A percentile compares a stretch with the other conserved stretches of the same genome.
These are phyloP conservation scores for Singerocomus inundabilis DNA, from an alignment of 1,284 basidiomycete species.

Conservation along the genomic window DNA sequence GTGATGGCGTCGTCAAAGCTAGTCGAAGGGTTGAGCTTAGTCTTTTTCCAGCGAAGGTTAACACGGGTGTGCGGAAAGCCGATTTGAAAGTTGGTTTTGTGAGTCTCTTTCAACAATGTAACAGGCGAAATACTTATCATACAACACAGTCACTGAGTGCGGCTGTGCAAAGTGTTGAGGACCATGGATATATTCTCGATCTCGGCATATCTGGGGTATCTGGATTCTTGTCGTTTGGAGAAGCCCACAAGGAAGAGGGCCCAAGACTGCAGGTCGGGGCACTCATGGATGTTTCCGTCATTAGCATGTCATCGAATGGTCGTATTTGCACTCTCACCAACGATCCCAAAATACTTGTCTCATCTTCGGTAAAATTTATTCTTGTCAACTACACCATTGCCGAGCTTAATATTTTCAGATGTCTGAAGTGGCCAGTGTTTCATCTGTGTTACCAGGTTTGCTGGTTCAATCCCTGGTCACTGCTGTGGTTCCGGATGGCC, in stretches of 20 bases:
- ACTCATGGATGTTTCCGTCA: slow-evolving; percentile 62
- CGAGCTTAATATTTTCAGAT: slow-evolving; percentile 41
- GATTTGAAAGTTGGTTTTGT: slow-evolving; percentile 82
- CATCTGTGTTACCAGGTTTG: slow-evolving; percentile 84
- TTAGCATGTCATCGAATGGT: slow-evolving; percentile 66
- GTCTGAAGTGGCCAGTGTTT: slow-evolving; percentile 75
- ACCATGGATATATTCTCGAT: slow-evolving; percentile 92
- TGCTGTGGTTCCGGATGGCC: slow-evolving; percentile 71
- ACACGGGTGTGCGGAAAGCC: slow-evolving; percentile 74
- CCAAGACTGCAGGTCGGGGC: slow-evolving; percentile 64
- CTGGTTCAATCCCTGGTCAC: slow-evolving; percentile 88
- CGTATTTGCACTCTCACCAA: slow-evolving; percentile 65
- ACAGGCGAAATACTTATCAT: slow-evolving; percentile 3
- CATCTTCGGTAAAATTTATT: slow-evolving; percentile 49
- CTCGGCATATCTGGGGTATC: slow-evolving; percentile 75
- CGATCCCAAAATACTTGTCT: slow-evolving; percentile 45
- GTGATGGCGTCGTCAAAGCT: slow-evolving; percentile 65
- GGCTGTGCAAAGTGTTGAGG: slow-evolving; percentile 84
- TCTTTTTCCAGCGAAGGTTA: slow-evolving; percentile 83
- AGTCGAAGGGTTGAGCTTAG: slow-evolving; percentile 86
- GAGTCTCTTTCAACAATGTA: slow-evolving; percentile 28
- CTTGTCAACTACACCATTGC: slow-evolving; percentile 10
- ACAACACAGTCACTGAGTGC: slow-evolving; percentile 65
- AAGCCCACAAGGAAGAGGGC: slow-evolving; percentile 46
- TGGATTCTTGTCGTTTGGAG: slow-evolving; percentile 78